Percentiles rank a stretch among this genome's conserved stretches.
These are phyloP conservation scores for Gentiana straminea DNA, from an alignment of 257 asterid genomes.

Conservation along the genomic window DNA sequence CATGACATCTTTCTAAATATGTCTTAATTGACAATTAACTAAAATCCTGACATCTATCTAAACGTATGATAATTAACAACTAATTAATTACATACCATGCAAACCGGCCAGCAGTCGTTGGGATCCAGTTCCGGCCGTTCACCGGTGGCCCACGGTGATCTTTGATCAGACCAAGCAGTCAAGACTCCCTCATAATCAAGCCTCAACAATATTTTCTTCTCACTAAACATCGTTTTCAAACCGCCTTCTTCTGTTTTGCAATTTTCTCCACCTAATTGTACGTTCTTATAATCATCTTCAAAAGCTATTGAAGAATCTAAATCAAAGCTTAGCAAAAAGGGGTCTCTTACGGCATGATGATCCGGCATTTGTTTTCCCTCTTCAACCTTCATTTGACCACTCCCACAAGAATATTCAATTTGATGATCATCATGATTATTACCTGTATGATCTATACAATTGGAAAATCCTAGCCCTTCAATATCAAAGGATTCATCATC, in stretches of 20 bases:
- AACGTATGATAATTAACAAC: neutral
- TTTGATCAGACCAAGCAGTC: slow-evolving; percentile 58
- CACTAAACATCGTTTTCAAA: slow-evolving; percentile 8
- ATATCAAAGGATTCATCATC: slow-evolving; percentile 57
- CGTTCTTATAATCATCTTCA: slow-evolving; percentile 19
- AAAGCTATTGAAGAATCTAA: slow-evolving; percentile 26
- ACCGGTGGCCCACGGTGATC: slow-evolving; percentile 71
- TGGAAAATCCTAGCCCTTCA: slow-evolving; percentile 52
- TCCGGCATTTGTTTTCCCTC: slow-evolving; percentile 22
- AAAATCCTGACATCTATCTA: neutral
- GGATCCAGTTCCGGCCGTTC: slow-evolving; percentile 55
- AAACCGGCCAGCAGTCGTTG: slow-evolving; percentile 47
- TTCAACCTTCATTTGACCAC: slow-evolving; percentile 36
- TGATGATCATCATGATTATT: slow-evolving; percentile 4
- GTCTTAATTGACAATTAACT: neutral
- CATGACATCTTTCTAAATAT: neutral
- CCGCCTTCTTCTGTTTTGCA: slow-evolving; percentile 10
- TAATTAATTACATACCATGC: slow-evolving; percentile 34
- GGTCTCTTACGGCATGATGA: slow-evolving; percentile 16
- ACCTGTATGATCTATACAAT: slow-evolving; percentile 13
- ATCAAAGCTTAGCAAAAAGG: slow-evolving; percentile 52
- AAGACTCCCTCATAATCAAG: slow-evolving; percentile 56
- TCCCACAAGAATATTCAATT: slow-evolving; percentile 16
- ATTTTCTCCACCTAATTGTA: slow-evolving; percentile 11
- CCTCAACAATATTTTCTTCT: slow-evolving; percentile 39